phyloP scores from a whole-genome alignment of 2,329 filamentous ascomycete species.

The Dothideomycetes sp. region DNA sequence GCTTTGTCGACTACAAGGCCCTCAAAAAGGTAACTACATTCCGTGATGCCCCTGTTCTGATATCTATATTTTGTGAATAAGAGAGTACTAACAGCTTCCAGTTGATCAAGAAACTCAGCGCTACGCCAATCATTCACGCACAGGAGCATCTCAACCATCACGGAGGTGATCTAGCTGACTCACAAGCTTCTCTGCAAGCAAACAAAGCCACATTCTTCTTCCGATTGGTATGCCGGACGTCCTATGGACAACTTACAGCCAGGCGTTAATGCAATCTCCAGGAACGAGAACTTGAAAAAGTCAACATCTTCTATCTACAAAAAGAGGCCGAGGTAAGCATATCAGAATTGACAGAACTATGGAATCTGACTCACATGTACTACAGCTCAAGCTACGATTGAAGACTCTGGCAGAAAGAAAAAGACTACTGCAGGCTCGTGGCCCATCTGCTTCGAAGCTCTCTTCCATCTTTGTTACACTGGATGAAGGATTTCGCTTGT shows the following conservation, averaged over 20 bases:
- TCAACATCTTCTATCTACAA: slow-evolving; percentile 94
- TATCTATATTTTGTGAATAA: background rate
- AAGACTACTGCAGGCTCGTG: slow-evolving; percentile 71
- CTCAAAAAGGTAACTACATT: slow-evolving; percentile 77
- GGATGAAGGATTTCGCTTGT: slow-evolving; percentile 95
- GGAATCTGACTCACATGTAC: slow-evolving; percentile 4
- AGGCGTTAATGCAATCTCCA: slow-evolving; percentile 29
- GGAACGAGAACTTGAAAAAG: slow-evolving; percentile 97
- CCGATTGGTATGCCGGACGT: slow-evolving; percentile 57
- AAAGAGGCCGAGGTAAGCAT: slow-evolving; percentile 85
- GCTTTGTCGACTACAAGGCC: slow-evolving; percentile 98
- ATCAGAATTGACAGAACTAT: too few species aligned
- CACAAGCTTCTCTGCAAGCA: slow-evolving; percentile 83
- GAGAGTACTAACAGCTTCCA: slow-evolving; percentile 36
- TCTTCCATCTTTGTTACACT: slow-evolving; percentile 91
- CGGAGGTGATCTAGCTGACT: slow-evolving; percentile 49
- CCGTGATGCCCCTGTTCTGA: slow-evolving; percentile 19
- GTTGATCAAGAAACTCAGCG: slow-evolving; percentile 97
- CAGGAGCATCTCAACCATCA: slow-evolving; percentile 37
- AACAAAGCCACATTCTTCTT: slow-evolving; percentile 99
- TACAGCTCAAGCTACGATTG: slow-evolving; percentile 83
- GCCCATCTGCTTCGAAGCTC: slow-evolving; percentile 63
- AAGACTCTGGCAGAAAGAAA: slow-evolving; percentile 94
- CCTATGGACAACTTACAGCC: background rate
- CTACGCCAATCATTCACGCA: slow-evolving; percentile 73